These are phyloP conservation scores for Hypoxylon trugodes DNA, from an alignment of 495 filamentous ascomycete genomes.

Conservation along the genomic window DNA sequence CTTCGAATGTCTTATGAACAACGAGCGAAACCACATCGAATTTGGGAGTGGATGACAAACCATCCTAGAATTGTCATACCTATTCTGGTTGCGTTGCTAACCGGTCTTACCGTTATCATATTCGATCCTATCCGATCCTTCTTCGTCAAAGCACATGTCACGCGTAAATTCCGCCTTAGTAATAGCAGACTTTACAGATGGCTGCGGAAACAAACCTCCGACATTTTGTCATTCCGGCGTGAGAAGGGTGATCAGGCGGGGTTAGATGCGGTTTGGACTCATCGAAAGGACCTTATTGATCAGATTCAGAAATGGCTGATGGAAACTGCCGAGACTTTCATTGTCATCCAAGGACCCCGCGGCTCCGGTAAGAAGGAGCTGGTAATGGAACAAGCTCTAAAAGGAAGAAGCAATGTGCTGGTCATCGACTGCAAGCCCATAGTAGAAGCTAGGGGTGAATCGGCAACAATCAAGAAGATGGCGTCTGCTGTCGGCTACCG, in stretches of 20 bases:
- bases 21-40: constrained; percentile 74
- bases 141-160: constrained; percentile 88
- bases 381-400: constrained; percentile 82
- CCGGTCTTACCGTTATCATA: constrained; percentile 84
- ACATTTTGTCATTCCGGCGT: constrained; percentile 64
- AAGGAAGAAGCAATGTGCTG: constrained; percentile 77
- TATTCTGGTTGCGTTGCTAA: constrained; percentile 76
- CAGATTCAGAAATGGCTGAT: constrained; percentile 85
- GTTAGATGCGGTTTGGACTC: constrained; percentile 85
- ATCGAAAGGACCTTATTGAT: constrained; percentile 80
- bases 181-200: constrained; percentile 77
- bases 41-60: constrained; percentile 87
- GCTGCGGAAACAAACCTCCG: constrained; percentile 81
- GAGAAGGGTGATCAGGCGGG: constrained; percentile 69
- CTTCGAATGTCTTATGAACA: constrained; percentile 85
- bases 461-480: constrained; percentile 82
- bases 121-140: constrained; percentile 94
- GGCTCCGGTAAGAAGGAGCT: constrained; percentile 92
- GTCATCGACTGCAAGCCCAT: constrained; percentile 96
- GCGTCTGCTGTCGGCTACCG: constrained; percentile 89
- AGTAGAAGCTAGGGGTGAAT: constrained; percentile 89
- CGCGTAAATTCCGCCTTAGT: constrained; percentile 73
- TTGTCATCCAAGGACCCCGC: constrained; percentile 89
- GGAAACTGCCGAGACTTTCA: constrained; percentile 89
- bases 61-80: constrained; percentile 93